Percentiles rank a stretch among this genome's conserved stretches.
Conservation (phyloP, 495 filamentous ascomycete genomes). For the Extremus antarcticus region DNA sequence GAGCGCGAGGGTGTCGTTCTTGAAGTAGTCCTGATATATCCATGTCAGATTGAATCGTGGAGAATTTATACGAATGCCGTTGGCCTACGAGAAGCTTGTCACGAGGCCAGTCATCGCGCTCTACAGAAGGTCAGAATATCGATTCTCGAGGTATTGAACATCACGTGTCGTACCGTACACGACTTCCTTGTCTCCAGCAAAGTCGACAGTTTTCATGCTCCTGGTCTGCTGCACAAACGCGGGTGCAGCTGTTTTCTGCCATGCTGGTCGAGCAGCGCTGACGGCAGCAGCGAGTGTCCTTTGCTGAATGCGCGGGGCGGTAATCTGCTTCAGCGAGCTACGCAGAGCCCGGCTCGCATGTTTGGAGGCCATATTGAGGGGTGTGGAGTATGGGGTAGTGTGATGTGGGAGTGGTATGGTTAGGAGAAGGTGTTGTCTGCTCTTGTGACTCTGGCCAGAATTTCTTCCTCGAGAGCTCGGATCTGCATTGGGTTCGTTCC, state of each 20-base stretch:
- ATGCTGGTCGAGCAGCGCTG: constrained; percentile 37
- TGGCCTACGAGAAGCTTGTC: constrained; percentile 82
- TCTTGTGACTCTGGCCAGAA: background rate
- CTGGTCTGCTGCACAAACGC: constrained; percentile 55
- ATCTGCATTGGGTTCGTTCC: background rate
- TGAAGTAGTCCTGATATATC: constrained; percentile 77
- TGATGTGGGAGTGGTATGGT: background rate
- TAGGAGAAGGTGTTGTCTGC: background rate
- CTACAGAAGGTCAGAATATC: constrained; percentile 35
- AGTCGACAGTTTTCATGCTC: constrained; percentile 84
- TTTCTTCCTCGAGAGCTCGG: background rate
- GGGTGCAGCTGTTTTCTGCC: constrained; percentile 40
- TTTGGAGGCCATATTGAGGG: constrained; percentile 92
- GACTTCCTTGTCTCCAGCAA: constrained; percentile 81
- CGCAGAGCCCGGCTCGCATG: constrained; percentile 73
- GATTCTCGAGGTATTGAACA: background rate
- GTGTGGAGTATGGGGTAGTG: constrained; percentile 32
- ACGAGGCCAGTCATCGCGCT: constrained; percentile 95
- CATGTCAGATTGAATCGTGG: background rate
- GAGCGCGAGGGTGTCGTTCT: constrained; percentile 96
- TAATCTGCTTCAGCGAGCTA: constrained; percentile 55
- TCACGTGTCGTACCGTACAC: constrained; percentile 63
- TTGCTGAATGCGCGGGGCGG: constrained; percentile 47
- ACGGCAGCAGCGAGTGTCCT: constrained; percentile 61
- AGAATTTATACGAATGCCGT: background rate